Percentiles rank a stretch among this genome's conserved stretches.
Conservation (phyloP, 2,329 filamentous ascomycete species). For the Penicillium sp. region DNA sequence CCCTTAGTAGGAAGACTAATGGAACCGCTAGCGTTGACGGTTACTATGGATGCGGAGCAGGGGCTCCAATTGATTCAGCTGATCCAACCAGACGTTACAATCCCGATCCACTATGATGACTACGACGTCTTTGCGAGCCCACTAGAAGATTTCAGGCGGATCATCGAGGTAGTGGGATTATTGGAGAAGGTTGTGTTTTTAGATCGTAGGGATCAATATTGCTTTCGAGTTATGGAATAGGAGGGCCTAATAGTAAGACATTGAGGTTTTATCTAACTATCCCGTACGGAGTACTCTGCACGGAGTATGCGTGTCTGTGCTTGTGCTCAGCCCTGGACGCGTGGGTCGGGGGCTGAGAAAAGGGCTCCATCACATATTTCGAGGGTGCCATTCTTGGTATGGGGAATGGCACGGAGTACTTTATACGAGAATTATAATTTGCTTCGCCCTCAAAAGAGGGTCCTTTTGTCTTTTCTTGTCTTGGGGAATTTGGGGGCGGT, state of each 20-base stretch:
- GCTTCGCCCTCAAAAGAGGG: neutral
- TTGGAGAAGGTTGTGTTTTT: constrained; percentile 59
- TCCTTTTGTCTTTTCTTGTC: neutral
- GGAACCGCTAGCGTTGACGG: constrained; percentile 66
- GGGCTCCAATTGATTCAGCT: constrained; percentile 61
- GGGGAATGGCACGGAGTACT: neutral
- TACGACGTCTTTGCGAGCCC: constrained; percentile 63
- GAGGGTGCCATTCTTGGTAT: neutral
- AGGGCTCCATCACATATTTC: neutral
- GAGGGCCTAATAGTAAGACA: neutral
- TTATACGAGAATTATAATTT: neutral
- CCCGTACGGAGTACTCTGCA: too few relatives aligned
- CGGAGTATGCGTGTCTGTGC: neutral
- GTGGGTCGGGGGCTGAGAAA: neutral
- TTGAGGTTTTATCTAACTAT: neutral
- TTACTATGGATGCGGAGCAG: constrained; percentile 67
- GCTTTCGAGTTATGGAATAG: constrained; percentile 49
- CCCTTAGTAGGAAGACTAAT: constrained; percentile 43
- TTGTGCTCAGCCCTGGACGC: neutral
- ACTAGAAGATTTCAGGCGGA: constrained; percentile 60
- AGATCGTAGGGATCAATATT: constrained; percentile 58
- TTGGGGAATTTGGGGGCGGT: neutral
- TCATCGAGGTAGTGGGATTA: constrained; percentile 54
- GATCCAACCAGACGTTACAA: constrained; percentile 61
- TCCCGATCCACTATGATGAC: constrained; percentile 65